Conservation (phyloP, 1,284 basidiomycete genomes). For the Fistulinella staudtii region DNA sequence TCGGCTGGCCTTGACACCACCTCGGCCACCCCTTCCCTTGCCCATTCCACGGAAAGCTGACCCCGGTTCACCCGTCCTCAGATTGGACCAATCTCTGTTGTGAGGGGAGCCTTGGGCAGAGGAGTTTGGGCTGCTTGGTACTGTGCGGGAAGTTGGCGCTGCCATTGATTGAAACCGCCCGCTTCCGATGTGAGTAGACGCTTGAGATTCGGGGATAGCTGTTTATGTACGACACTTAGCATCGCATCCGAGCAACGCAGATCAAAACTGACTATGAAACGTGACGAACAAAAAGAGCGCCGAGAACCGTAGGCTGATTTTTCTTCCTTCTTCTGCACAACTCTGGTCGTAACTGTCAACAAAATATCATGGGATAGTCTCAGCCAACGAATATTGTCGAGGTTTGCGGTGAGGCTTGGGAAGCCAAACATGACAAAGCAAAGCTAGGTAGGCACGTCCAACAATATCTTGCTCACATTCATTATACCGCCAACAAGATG, state of each 20-base stretch:
- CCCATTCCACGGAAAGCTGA: constrained; percentile 44
- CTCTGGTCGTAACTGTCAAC: background rate
- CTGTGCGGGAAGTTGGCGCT: constrained; percentile 26
- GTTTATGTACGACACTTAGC: constrained; percentile 12
- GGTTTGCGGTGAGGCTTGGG: constrained; percentile 2
- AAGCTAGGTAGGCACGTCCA: constrained; percentile 16
- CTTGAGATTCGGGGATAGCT: constrained; percentile 8
- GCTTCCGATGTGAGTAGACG: constrained; percentile 1
- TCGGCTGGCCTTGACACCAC: constrained; percentile 30
- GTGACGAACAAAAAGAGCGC: too few relatives aligned
- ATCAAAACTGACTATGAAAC: constrained; percentile 16
- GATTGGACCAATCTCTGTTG: constrained; percentile 40
- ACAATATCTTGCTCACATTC: background rate
- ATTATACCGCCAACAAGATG: too few relatives aligned
- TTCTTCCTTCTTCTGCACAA: background rate
- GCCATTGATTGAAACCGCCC: constrained; percentile 27
- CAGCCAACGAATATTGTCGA: background rate
- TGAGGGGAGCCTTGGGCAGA: constrained; percentile 29
- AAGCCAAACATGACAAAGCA: constrained; percentile 35
- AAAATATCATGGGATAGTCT: background rate
- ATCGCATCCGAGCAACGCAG: background rate
- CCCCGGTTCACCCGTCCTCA: constrained; percentile 42
- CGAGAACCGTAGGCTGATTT: too few relatives aligned
- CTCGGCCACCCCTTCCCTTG: constrained; percentile 33
- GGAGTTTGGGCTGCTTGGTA: constrained; percentile 26